Evolutionary conservation across 139 green algal genomes (phyloP), one percentile per base, ranked within the genome.

Genomic region (Coelastrella sp.): DNA sequence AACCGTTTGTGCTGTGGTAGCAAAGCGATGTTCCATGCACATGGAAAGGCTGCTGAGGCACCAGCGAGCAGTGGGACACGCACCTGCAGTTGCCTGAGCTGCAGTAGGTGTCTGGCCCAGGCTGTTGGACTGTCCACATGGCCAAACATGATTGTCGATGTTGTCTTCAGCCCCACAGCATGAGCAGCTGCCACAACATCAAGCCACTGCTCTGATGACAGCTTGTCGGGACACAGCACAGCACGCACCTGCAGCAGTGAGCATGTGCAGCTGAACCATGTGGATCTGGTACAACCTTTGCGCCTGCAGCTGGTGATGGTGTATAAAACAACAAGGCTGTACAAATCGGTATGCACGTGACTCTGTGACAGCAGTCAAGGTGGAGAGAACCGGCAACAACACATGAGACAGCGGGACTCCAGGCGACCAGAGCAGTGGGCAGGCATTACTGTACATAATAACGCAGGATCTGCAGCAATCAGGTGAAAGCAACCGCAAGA

Each of bases 131-230:
- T 65, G 83, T 98, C 97, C 22, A 96, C 15, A 90, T 97, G 95
- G 0, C 97, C 97, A 93, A 98, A 98, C 97, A 99, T 99, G 84
- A 99, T 94, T 60, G 97, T 99, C 65, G 93, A 95, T 1, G 97
- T 98, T 68, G 97, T 98, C 25, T 24, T 88, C 65, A 99, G 90
- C 15, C 97, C 97, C 70, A 96, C 95, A 14, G 7, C 4, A 90
- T 99, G 97, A 22, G 97, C 97, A 4, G 94, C 87, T 61, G 91
- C 90, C 22, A 97, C 91, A 59, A 98, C 95, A 78, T 96, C 68
- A 20, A 88, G 84, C 84, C 84, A 88, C 66, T 88, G 35, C 20
- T 15, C 58, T 4, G 92, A 92, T 24, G 58, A 90, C 6, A 99
- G 90, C 94, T 99, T 99, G 92, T 98, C 97, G 8, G 97, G 97